Percentiles rank a stretch among this genome's conserved stretches.
Evolutionary conservation across 495 filamentous ascomycete species (phyloP).

Genomic region (Aspergillus ostianus): DNA sequence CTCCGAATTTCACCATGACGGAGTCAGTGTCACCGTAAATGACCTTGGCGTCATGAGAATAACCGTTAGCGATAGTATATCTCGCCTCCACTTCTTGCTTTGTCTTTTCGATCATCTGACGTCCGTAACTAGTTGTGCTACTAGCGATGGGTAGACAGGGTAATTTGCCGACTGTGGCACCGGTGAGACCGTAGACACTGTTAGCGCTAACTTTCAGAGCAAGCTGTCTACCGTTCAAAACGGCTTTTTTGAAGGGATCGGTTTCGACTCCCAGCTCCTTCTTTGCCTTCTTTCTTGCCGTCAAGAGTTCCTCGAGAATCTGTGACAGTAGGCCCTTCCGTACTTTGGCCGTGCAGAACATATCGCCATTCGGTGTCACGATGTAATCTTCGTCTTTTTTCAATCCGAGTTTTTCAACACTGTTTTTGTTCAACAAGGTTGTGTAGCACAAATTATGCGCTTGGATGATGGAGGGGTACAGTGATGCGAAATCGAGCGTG

Average conservation of each 20-base stretch:
- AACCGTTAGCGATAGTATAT: slow-evolving; percentile 92
- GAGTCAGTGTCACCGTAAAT: slow-evolving; percentile 99
- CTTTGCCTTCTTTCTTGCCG: slow-evolving; percentile 90
- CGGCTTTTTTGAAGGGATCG: slow-evolving; percentile 95
- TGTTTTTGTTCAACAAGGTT: slow-evolving; percentile 80
- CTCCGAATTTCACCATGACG: slow-evolving; percentile 99
- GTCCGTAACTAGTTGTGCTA: slow-evolving; percentile 92
- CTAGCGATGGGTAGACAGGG: slow-evolving; percentile 94
- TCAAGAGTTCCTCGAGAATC: slow-evolving; percentile 89
- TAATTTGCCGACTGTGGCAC: slow-evolving; percentile 92
- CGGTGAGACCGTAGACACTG: slow-evolving; percentile 96
- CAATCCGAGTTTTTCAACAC: slow-evolving; percentile 67
- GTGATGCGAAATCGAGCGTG: slow-evolving; percentile 96
- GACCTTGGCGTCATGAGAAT: slow-evolving; percentile 88
- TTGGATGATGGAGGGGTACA: slow-evolving; percentile 98
- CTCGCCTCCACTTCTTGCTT: slow-evolving; percentile 86
- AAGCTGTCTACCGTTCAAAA: slow-evolving; percentile 94
- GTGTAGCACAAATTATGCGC: slow-evolving; percentile 99
- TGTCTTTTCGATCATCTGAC: slow-evolving; percentile 98
- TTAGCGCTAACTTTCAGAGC: slow-evolving; percentile 97
- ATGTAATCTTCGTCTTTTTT: slow-evolving; percentile 93
- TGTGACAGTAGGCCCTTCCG: slow-evolving; percentile 91
- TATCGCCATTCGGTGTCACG: slow-evolving; percentile 87
- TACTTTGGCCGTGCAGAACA: slow-evolving; percentile 84
- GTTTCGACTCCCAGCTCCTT: slow-evolving; percentile 87